Conservation (phyloP, 805 yeast species). For the Kodamaea sagamina region DNA sequence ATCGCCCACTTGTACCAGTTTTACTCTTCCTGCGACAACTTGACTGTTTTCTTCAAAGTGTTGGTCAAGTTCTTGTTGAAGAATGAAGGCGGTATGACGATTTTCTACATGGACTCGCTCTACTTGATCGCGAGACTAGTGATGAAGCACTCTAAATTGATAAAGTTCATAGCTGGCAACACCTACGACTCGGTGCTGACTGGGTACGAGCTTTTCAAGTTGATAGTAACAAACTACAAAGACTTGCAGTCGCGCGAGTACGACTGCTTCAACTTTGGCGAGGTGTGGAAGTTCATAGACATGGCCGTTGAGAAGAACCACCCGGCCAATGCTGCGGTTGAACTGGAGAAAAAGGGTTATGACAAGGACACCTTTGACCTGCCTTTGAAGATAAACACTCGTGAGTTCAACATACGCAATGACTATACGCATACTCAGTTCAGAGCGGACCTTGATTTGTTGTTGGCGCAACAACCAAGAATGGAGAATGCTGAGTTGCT, state of each 20-base stretch:
- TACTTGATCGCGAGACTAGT: constrained; percentile 35
- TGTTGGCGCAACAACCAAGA: constrained; percentile 17
- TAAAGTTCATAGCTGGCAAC: constrained; percentile 35
- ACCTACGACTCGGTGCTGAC: constrained; percentile 28
- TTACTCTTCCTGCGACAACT: constrained; percentile 40
- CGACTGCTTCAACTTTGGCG: constrained; percentile 33
- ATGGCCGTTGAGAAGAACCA: constrained; percentile 7
- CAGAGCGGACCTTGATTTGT: constrained; percentile 27
- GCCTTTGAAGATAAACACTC: constrained; percentile 33
- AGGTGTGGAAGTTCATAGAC: constrained; percentile 40
- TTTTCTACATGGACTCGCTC: constrained; percentile 44
- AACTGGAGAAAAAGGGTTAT: constrained; percentile 14
- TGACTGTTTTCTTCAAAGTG: constrained; percentile 42
- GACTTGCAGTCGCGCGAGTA: constrained; percentile 37
- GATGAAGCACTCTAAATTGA: constrained; percentile 34
- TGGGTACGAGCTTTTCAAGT: constrained; percentile 38
- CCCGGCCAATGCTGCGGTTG: neutral
- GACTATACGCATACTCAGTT: constrained; percentile 30
- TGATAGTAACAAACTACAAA: constrained; percentile 34
- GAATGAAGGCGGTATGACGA: constrained; percentile 43
- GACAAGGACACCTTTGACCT: constrained; percentile 29
- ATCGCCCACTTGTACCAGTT: constrained; percentile 35
- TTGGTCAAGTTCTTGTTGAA: constrained; percentile 34
- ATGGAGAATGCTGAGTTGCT: constrained; percentile 19
- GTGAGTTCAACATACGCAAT: constrained; percentile 19